These are phyloP conservation scores for Ophiorrhiza pumila DNA, from an alignment of 257 asterid genomes.

Conservation along the genomic window DNA sequence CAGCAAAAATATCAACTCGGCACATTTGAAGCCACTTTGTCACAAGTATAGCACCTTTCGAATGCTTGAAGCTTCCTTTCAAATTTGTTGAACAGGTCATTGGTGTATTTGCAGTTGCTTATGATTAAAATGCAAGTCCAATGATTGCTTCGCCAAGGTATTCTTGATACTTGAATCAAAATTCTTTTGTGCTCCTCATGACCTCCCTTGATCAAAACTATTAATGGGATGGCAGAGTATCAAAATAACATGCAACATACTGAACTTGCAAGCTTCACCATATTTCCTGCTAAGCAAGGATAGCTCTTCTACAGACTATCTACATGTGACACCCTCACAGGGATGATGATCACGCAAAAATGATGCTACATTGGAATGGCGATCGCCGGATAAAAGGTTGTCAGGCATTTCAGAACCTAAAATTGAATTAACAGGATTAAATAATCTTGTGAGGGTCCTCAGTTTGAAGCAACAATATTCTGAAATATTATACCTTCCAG, in stretches of 20 bases:
- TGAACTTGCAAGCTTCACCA: slow-evolving; percentile 7
- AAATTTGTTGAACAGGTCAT: neutral
- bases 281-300: slow-evolving; percentile 5
- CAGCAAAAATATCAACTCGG: neutral
- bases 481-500: slow-evolving; percentile 38
- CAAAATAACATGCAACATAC: neutral
- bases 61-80: neutral
- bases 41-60: neutral
- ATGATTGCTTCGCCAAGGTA: neutral
- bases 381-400: slow-evolving; percentile 30
- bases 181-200: neutral
- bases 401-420: slow-evolving; percentile 43
- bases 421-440: slow-evolving; percentile 3
- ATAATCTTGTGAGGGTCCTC: neutral
- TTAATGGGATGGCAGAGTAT: slow-evolving; percentile 5
- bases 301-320: slow-evolving; percentile 26
- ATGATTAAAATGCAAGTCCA: slow-evolving; percentile 5
- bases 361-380: slow-evolving; percentile 36
- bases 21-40: neutral
- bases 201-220: neutral
- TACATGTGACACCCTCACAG: slow-evolving; percentile 46
- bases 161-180: neutral
- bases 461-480: neutral
- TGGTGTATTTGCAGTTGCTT: neutral
- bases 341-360: slow-evolving; percentile 46